Percentiles rank a stretch among this genome's conserved stretches.
phyloP scores from a whole-genome alignment of 345 rosid species.

The Arabis alpina region DNA sequence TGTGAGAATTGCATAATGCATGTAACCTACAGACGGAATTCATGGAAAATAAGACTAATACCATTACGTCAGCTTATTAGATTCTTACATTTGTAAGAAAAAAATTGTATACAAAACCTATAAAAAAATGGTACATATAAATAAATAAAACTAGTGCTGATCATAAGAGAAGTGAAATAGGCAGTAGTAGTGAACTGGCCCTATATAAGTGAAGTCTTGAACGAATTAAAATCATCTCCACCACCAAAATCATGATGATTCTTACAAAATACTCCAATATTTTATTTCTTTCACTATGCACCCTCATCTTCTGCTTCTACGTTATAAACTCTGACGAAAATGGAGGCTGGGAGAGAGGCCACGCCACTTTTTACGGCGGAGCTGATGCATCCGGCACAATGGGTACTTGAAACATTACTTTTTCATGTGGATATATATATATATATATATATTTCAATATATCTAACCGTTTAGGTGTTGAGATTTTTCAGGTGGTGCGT shows the following conservation, averaged over 20 bases:
- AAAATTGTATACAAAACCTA: no score
- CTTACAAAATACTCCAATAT: constrained; percentile 6
- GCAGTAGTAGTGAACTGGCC: neutral
- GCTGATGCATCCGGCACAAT: constrained; percentile 45
- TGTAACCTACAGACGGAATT: constrained; percentile 24
- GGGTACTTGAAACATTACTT: constrained; percentile 27
- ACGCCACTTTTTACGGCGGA: constrained; percentile 45
- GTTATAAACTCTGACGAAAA: constrained; percentile 19
- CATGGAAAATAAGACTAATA: constrained; percentile 11
- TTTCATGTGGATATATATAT: neutral
- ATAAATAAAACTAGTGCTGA: no score
- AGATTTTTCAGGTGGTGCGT: constrained; percentile 50
- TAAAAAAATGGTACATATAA: no score
- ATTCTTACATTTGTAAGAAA: neutral
- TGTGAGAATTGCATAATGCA: constrained; percentile 29
- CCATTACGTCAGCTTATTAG: constrained; percentile 27
- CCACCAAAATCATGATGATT: constrained; percentile 31
- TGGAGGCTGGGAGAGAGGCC: constrained; percentile 41
- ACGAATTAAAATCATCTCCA: constrained; percentile 25
- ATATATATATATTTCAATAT: no score
- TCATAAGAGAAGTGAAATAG: constrained; percentile 8
- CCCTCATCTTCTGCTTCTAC: constrained; percentile 25
- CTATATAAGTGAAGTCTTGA: constrained; percentile 25
- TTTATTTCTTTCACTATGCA: constrained; percentile 30
- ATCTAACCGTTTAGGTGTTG: neutral